Evolutionary conservation across 169 alveolate genomes (phyloP).

Genomic region (Cystoisospora suis): DNA sequence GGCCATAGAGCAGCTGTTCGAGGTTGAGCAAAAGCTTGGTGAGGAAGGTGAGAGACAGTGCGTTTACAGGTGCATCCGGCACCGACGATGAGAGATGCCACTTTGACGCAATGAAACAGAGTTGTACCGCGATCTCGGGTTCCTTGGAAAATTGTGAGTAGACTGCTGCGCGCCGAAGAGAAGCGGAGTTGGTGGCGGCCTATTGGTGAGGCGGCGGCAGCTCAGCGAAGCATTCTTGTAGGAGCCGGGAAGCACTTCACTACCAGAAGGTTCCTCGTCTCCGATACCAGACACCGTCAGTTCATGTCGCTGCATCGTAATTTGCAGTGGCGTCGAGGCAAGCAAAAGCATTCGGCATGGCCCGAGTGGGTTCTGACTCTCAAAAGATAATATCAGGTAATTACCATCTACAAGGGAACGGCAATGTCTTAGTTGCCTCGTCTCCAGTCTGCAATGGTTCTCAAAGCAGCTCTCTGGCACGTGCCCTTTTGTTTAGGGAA

Average conservation of each 20-base stretch:
- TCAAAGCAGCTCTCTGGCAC: neutral
- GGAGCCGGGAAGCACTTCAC: neutral
- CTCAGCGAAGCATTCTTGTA: neutral
- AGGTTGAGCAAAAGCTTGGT: conserved; percentile 34
- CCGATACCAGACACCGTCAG: neutral
- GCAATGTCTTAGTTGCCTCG: neutral
- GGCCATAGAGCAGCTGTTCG: conserved; percentile 65
- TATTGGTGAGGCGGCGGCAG: neutral
- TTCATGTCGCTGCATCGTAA: no score
- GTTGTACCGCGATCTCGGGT: neutral
- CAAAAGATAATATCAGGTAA: conserved; percentile 62
- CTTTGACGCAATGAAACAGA: neutral
- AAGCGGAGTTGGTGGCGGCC: neutral
- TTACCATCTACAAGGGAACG: neutral
- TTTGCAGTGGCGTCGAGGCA: neutral
- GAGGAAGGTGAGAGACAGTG: conserved; percentile 33
- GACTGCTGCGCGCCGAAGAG: neutral
- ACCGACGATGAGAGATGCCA: neutral
- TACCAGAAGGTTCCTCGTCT: neutral
- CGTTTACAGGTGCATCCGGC: neutral
- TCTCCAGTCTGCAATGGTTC: neutral
- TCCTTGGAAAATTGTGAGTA: neutral
- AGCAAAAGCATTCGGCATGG: conserved; percentile 65
- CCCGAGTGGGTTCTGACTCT: conserved; percentile 63
- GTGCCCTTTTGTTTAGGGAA: conserved; percentile 46